Evolutionary conservation across 352 stramenopile genomes (phyloP).

Genomic region (Globisporangium emineosum): DNA sequence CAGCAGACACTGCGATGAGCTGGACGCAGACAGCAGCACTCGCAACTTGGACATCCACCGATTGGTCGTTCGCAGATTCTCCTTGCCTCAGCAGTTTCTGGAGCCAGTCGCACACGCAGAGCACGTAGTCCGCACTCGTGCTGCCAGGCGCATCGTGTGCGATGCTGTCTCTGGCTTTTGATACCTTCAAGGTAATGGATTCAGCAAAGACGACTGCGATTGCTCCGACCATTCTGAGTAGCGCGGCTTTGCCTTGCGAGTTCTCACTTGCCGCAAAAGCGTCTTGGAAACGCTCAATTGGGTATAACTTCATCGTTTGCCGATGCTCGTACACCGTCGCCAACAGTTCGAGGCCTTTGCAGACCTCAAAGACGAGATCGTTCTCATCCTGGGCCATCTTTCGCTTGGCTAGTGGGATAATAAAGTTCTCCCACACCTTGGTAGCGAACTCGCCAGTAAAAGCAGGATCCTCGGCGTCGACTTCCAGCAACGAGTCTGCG

Average conservation of each 20-base stretch:
- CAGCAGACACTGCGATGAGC: slow-evolving; percentile 11
- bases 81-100: neutral
- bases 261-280: neutral
- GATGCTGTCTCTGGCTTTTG: neutral
- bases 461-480: neutral
- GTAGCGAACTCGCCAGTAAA: neutral
- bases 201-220: slow-evolving; percentile 2
- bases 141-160: neutral
- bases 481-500: neutral
- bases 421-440: slow-evolving; percentile 23
- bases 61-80: neutral
- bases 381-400: slow-evolving; percentile 13
- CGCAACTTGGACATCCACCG: neutral
- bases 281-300: neutral
- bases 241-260: neutral
- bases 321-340: neutral
- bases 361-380: neutral
- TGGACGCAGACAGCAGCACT: neutral
- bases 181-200: neutral
- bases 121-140: neutral
- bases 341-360: slow-evolving; percentile 11
- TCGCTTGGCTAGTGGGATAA: slow-evolving; percentile 31
- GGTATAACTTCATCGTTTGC: neutral
- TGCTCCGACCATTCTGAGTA: neutral
- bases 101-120: neutral